Base-by-base conservation (phyloP, 1,139 yeast species). In the Kodamaea ohmeri region DNA sequence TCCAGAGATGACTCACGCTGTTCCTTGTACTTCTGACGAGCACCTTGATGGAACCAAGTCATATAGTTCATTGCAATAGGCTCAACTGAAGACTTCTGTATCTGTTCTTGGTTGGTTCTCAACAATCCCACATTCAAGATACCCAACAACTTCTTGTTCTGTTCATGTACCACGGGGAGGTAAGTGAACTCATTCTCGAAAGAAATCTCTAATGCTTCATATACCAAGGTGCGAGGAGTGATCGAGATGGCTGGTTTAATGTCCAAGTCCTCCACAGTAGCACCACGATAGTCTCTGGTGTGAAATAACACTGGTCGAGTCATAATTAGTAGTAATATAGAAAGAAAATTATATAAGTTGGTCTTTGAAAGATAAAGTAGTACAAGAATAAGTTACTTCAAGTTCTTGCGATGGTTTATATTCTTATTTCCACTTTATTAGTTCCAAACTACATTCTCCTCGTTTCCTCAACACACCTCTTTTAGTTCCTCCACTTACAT, bases 231-330 rank as follows among this genome's bases (percentile, higher is more conserved):
- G 9, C 65, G 55, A 0, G 83, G 83, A 41, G 70, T 67, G 34
- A 79, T 73, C 11, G 81, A 71, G 27, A 77, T 61, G 24, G 84
- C 84, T 1, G 83, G 84, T 35, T 73, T 73, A 40, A 78, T 70
- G 50, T 79, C 82, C 47, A 79, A 67, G 48, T 79, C 85, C 52
- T 79, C 84, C 8, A 79, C 71, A 1, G 81, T 76, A 12, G 85
- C 75, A 0, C 76, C 76, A 29, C 76, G 60, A 46, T 71, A 71
- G 51, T 71, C 76, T 37, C 63, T 53, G 15, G 54, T 51, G 38
- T 58, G 65, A 48, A 67, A 67, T 15, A 61, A 49, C 3, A 38
- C 34, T 14, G 45, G 46, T 6, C 17, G 28, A 11, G 28, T 12
- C 28, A 25, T 25, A 17, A 24, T n/a, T n/a, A n/a, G n/a, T n/a